Evolutionary conservation across 192 early-diverging fungal species (phyloP), one percentile per base, ranked within the genome.

Genomic region (Entomortierella chlamydospora): DNA sequence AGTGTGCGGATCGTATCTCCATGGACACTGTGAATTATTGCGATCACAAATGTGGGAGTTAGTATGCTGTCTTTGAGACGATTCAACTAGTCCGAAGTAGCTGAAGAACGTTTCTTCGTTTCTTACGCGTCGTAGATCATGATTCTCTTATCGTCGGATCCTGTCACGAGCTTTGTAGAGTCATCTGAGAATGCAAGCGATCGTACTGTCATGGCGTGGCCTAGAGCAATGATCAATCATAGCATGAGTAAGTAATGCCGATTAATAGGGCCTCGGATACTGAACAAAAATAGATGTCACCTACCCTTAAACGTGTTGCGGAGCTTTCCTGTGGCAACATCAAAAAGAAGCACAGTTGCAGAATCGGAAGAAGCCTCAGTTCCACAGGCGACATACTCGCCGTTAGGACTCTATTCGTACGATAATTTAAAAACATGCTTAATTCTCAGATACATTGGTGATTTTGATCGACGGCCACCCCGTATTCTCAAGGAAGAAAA

Each of bases 131-230:
- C 76, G 52, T 79, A 57, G 17, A 79, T 79, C 76, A 79, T 79
- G 43, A 95, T 91, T 11, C 93, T 86, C 70, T 93, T 92, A 78
- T 96, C 95, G 68, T 96, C 95, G n/a, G 89, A 93, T 30, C 88
- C 93, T 18, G 90, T 91, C 25, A 95, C 70, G 0, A 95, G 81
- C 2, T 86, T 87, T 10, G 83, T 69, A 22, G 88, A 90, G 69
- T 95, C 94, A 10, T 89, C 88, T 0, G 92, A 87, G 74, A 95
- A 96, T 20, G 88, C 81, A 18, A 96, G 50, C n/a, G 89, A 85
- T 56, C 95, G 84, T 6, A 95, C 87, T 45, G 90, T 86, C 90
- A 92, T 86, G 22, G 94, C 87, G 62, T 95, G 94, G 26, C 91
- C 93, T 91, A 76, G 17, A 34, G 8, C 30, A 13, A 13, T 30